These are phyloP conservation scores for Lasiodiplodia sp. DNA, from an alignment of 2,329 filamentous ascomycete genomes.

Conservation along the genomic window DNA sequence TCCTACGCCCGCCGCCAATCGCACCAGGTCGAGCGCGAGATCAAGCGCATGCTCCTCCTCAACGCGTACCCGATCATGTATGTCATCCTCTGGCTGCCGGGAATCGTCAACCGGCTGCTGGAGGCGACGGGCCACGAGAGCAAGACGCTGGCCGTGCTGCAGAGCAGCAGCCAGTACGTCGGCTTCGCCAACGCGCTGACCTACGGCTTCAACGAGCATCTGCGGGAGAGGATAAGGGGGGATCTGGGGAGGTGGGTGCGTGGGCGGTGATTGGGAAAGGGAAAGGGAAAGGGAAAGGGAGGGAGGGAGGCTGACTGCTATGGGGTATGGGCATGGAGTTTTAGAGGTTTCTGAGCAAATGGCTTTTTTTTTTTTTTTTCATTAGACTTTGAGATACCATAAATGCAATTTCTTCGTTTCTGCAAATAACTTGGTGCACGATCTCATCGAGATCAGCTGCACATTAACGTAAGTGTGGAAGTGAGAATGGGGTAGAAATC, in stretches of 20 bases:
- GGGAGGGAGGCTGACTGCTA: too few relatives aligned
- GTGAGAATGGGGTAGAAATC: too few relatives aligned
- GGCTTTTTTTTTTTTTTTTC: too few relatives aligned
- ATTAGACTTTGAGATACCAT: too few relatives aligned
- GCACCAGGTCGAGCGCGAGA: slow-evolving; percentile 33
- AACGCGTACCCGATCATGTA: slow-evolving; percentile 46
- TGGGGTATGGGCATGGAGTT: too few relatives aligned
- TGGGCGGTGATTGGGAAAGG: too few relatives aligned
- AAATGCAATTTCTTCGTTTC: too few relatives aligned
- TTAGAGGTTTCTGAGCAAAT: too few relatives aligned
- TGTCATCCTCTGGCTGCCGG: slow-evolving; percentile 45
- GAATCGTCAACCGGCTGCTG: slow-evolving; percentile 38
- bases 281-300: too few relatives aligned
- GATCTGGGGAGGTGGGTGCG: slow-evolving; percentile 16
- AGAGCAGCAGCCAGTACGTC: slow-evolving; percentile 37
- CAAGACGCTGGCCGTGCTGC: slow-evolving; percentile 32
- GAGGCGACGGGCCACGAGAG: slow-evolving; percentile 34
- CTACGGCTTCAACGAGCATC: slow-evolving; percentile 36
- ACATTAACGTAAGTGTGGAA: too few relatives aligned
- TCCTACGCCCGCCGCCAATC: background rate
- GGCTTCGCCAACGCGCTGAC: slow-evolving; percentile 36
- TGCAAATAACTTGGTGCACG: too few relatives aligned
- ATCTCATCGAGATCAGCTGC: too few relatives aligned
- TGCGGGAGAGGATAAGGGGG: slow-evolving; percentile 18
- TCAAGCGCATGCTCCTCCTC: slow-evolving; percentile 41